phyloP scores from a whole-genome alignment of 2,329 filamentous ascomycete genomes.

The Didymella glomerata region DNA sequence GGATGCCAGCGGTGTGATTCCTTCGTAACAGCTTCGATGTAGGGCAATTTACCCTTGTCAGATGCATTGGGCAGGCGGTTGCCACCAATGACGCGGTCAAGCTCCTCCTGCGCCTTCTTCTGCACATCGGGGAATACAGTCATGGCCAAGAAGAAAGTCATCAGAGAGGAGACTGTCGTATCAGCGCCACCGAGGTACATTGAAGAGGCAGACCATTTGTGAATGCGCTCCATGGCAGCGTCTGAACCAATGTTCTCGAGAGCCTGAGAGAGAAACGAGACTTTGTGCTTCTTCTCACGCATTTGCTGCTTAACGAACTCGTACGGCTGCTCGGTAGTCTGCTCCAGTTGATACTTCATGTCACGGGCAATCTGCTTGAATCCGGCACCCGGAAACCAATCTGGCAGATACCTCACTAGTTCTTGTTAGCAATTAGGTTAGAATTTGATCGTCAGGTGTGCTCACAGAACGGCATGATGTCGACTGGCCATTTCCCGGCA shows the following conservation, averaged over 20 bases:
- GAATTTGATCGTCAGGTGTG: not conserved
- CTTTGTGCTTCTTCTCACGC: slow-evolving; percentile 35
- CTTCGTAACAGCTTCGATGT: slow-evolving; percentile 45
- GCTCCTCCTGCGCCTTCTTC: slow-evolving; percentile 56
- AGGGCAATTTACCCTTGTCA: slow-evolving; percentile 56
- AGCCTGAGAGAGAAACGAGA: slow-evolving; percentile 54
- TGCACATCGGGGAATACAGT: slow-evolving; percentile 60
- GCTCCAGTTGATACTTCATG: slow-evolving; percentile 46
- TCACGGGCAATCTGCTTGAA: slow-evolving; percentile 55
- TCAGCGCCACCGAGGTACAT: slow-evolving; percentile 59
- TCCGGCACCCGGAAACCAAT: slow-evolving; percentile 57
- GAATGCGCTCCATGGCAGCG: slow-evolving; percentile 44
- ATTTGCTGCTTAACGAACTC: slow-evolving; percentile 56
- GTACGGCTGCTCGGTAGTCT: slow-evolving; percentile 54
- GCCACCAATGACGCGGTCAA: slow-evolving; percentile 60
- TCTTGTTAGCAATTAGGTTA: not conserved
- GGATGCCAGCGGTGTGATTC: slow-evolving; percentile 58
- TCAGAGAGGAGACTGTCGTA: slow-evolving; percentile 54
- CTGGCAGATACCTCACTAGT: slow-evolving; percentile 53
- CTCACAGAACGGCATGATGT: slow-evolving; percentile 56
- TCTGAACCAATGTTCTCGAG: slow-evolving; percentile 47
- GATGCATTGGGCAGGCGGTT: slow-evolving; percentile 58
- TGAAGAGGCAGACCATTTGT: slow-evolving; percentile 56
- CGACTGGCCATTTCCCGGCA: slow-evolving; percentile 58
- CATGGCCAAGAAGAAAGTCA: slow-evolving; percentile 62